Conservation (phyloP, 768 basidiomycete genomes). For the Collybia nuda region DNA sequence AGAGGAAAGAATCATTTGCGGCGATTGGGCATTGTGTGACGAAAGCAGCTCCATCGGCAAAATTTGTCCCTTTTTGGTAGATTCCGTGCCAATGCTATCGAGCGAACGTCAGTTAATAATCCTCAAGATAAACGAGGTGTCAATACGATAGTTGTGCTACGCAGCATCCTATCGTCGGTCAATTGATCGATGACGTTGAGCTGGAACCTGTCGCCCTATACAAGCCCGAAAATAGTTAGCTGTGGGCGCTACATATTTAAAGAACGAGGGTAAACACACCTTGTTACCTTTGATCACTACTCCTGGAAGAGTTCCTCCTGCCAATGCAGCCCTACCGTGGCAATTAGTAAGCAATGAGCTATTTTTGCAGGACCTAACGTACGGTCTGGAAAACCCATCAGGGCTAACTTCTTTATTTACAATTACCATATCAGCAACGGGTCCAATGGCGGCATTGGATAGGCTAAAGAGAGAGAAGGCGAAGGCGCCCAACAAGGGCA, state of each 20-base stretch:
- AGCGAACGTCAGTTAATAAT: not conserved
- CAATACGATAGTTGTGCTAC: constrained; percentile 16
- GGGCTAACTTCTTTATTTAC: constrained; percentile 43
- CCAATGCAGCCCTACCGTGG: constrained; percentile 21
- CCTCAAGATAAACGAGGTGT: constrained; percentile 7
- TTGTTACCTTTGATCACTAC: constrained; percentile 25
- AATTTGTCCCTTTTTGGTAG: constrained; percentile 6
- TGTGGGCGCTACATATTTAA: not conserved
- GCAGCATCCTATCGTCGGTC: constrained; percentile 14
- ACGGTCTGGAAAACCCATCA: constrained; percentile 47
- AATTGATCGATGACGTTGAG: constrained; percentile 20
- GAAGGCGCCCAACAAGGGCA: too few species aligned
- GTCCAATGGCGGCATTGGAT: constrained; percentile 21
- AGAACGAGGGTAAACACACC: constrained; percentile 9
- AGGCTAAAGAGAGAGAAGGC: not conserved
- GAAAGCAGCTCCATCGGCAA: constrained; percentile 8
- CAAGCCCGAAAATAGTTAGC: not conserved
- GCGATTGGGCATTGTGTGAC: constrained; percentile 20
- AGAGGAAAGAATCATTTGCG: constrained; percentile 29
- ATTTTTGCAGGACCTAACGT: constrained; percentile 11
- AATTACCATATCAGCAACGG: constrained; percentile 33
- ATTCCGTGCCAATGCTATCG: constrained; percentile 1
- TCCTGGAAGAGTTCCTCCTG: constrained; percentile 23
- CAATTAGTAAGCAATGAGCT: not conserved
- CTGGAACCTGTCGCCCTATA: constrained; percentile 17